Conservation (phyloP, 257 asterid genomes). For the Solanum chmielewskii region DNA sequence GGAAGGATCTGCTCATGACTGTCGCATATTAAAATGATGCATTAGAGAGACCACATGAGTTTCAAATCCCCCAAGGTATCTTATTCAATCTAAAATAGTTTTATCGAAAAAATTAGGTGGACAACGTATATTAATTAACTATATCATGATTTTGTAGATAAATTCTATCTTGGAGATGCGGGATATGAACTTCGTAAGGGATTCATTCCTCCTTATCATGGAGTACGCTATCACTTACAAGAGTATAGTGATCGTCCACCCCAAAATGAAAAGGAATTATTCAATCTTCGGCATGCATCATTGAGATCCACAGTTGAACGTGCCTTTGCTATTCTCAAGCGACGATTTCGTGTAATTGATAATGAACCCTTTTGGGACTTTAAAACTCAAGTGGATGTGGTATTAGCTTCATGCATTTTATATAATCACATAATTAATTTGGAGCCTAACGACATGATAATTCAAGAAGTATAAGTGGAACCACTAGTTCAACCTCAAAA, state of each 20-base stretch:
- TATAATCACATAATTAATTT: not conserved
- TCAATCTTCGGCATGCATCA: not conserved
- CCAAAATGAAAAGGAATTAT: not conserved
- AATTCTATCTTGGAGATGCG: not conserved
- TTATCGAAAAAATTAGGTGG: not conserved
- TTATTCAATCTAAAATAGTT: too few relatives aligned
- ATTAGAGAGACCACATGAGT: not conserved
- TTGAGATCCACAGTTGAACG: not conserved
- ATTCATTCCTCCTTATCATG: not conserved
- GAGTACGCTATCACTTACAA: not conserved
- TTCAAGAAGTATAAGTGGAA: not conserved
- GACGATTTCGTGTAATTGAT: not conserved
- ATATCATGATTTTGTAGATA: not conserved
- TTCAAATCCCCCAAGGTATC: not conserved
- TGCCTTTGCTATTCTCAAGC: not conserved
- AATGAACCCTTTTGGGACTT: not conserved
- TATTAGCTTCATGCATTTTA: too few relatives aligned
- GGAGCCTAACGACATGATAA: not conserved
- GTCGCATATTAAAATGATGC: not conserved
- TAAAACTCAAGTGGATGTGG: not conserved
- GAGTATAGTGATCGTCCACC: not conserved
- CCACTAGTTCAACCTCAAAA: not conserved
- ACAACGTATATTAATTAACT: not conserved
- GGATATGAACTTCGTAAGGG: not conserved
- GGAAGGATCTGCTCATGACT: not conserved